Evolutionary conservation across 208 protist species (phyloP), one percentile per base, ranked within the genome.

Genomic region (Leishmania aethiopica): DNA sequence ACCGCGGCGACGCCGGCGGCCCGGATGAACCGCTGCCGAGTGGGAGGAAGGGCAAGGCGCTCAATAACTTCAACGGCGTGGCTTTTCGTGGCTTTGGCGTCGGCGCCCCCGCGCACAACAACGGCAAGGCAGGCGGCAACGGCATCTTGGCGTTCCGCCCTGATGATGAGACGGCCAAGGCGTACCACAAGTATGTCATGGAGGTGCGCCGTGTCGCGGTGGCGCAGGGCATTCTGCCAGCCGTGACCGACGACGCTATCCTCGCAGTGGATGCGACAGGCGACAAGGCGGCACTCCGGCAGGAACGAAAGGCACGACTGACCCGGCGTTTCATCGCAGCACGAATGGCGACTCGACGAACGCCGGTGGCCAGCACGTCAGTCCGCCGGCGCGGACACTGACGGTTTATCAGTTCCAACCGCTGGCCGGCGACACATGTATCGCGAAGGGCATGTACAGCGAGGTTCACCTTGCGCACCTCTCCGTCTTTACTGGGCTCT

Each of bases 371-470:
- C 2, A 13, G 28, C 1, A 32, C 11, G 45, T 53, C 25, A 74
- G 70, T 55, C 70, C 70, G 45, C 45, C 37, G 22, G 53, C 15
- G 37, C 77, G 47, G 37, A 84, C 80, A 0, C 66, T 84, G 32
- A 86, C 85, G 0, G 88, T 85, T 19, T 91, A 86, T 67, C 85
- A 88, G 67, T 85, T 81, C 55, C 82, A 82, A 55, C 88, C 88
- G 0, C 77, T 91, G 19, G 37, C 62, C 15, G 72, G 47, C 8
- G 82, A 84, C 28, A 62, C 82, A 37, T n/a, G 80, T n/a, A 81
- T 95, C 45, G 90, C 85, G 17, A 88, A 83, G 55, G 91, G 91
- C n/a, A 78, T 82, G 49, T 91, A 87, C 81, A 92, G 89, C 79
- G 37, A 62, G 40, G 86, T 95, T 17, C 86, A 83, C 59, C 77